Conservation (phyloP, 257 asterid genomes). For the Eustoma russellianum region DNA sequence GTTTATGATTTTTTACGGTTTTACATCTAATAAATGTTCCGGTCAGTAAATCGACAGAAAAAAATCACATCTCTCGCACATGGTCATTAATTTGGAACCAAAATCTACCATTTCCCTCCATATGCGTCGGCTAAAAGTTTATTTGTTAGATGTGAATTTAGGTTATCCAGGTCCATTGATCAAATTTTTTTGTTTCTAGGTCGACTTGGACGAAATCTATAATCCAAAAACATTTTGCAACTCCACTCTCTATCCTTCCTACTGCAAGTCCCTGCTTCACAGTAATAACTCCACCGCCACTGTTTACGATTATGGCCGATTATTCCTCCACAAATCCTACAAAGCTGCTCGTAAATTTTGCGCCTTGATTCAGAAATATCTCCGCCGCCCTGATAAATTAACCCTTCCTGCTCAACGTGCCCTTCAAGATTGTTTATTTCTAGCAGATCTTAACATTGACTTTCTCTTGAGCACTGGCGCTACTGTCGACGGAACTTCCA, state of each 20-base stretch:
- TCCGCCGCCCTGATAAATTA: constrained; percentile 4
- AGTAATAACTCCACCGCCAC: constrained; percentile 18
- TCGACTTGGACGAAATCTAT: too few relatives aligned
- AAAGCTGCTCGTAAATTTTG: constrained; percentile 18
- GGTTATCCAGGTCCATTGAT: too few relatives aligned
- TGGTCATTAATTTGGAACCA: too few relatives aligned
- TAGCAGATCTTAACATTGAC: constrained; percentile 20
- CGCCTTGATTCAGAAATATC: constrained; percentile 15
- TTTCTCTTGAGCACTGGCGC: constrained; percentile 15
- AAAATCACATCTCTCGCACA: too few relatives aligned
- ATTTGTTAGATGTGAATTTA: too few relatives aligned
- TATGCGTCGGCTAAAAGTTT: too few relatives aligned
- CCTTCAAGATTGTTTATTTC: constrained; percentile 26
- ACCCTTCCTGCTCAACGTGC: constrained; percentile 17
- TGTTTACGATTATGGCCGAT: constrained; percentile 14
- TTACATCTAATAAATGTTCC: too few relatives aligned
- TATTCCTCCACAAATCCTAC: constrained; percentile 26
- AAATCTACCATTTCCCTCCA: too few relatives aligned
- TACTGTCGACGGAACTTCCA: constrained; percentile 10
- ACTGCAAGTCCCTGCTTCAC: constrained; percentile 29
- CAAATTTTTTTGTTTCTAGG: too few relatives aligned
- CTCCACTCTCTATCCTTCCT: constrained; percentile 28
- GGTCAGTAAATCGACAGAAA: too few relatives aligned
- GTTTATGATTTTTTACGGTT: too few relatives aligned
- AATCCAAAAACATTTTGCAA: too few relatives aligned